phyloP scores from a whole-genome alignment of 768 basidiomycete genomes.

The Chalciporus pseudorubinellus region DNA sequence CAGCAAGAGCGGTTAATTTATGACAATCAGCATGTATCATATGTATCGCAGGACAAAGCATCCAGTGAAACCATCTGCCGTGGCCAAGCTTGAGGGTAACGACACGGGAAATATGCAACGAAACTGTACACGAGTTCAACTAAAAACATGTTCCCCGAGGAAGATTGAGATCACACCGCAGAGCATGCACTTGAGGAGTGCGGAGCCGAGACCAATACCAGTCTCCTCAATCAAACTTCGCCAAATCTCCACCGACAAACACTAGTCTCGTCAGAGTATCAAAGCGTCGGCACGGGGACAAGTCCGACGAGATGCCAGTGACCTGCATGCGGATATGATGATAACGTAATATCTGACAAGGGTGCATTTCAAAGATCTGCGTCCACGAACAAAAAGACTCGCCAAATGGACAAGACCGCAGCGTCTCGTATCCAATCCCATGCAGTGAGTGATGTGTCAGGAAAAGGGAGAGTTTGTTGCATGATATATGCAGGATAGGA shows the following conservation, averaged over 20 bases:
- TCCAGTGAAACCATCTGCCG: neutral
- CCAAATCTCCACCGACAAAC: neutral
- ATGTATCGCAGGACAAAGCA: neutral
- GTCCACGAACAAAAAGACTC: neutral
- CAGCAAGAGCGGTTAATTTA: neutral
- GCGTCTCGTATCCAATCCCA: conserved; percentile 9
- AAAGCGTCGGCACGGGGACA: no score
- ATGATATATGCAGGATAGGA: conserved; percentile 5
- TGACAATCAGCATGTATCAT: neutral
- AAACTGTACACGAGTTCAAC: no score
- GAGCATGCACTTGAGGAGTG: no score
- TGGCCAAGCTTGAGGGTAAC: no score
- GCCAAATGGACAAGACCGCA: conserved; percentile 2
- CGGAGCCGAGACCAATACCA: no score
- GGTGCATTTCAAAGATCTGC: neutral
- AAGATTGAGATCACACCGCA: no score
- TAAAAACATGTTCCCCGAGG: no score
- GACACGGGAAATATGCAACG: no score
- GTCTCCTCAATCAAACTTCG: neutral
- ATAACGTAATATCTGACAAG: no score
- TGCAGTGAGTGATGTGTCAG: conserved; percentile 1
- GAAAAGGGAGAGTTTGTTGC: no score
- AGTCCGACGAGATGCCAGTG: no score
- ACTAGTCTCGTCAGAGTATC: no score
- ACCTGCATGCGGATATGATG: neutral